These are phyloP conservation scores for Aspergillus hortae DNA, from an alignment of 2,329 filamentous ascomycete genomes.

Conservation along the genomic window DNA sequence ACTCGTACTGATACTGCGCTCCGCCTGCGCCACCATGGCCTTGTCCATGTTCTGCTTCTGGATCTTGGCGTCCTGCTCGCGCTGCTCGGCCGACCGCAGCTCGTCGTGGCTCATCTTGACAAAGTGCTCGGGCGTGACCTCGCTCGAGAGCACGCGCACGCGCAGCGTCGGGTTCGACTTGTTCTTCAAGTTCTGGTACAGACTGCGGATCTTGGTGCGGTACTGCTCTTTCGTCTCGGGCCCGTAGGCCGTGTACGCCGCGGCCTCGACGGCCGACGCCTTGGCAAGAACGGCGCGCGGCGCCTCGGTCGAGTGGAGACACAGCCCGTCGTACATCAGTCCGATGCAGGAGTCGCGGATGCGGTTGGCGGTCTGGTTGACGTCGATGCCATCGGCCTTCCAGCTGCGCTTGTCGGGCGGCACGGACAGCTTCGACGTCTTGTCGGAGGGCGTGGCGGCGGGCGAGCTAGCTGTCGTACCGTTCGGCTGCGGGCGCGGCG, in stretches of 20 bases:
- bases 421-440: slow-evolving; percentile 52
- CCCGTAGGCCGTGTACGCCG: slow-evolving; percentile 67
- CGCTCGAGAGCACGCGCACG: slow-evolving; percentile 68
- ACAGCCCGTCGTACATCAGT: slow-evolving; percentile 90
- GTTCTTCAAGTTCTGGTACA: slow-evolving; percentile 94
- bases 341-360: slow-evolving; percentile 82
- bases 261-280: slow-evolving; percentile 70
- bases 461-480: slow-evolving; percentile 52
- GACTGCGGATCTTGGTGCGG: slow-evolving; percentile 81
- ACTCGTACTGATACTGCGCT: slow-evolving; percentile 84
- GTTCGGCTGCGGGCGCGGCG: slow-evolving; percentile 47
- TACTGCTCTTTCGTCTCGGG: slow-evolving; percentile 71
- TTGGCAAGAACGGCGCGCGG: slow-evolving; percentile 64
- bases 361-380: slow-evolving; percentile 68
- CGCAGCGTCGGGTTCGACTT: slow-evolving; percentile 79
- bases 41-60: slow-evolving; percentile 95
- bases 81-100: slow-evolving; percentile 81
- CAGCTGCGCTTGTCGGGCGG: slow-evolving; percentile 74
- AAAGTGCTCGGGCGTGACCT: slow-evolving; percentile 69
- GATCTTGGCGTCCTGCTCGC: slow-evolving; percentile 69
- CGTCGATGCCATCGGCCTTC: slow-evolving; percentile 75
- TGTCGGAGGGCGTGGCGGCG: slow-evolving; percentile 43
- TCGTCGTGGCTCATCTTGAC: slow-evolving; percentile 87
- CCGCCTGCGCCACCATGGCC: slow-evolving; percentile 87
- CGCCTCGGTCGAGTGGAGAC: slow-evolving; percentile 58